These are phyloP conservation scores for Pezicula radicicola DNA, from an alignment of 2,329 filamentous ascomycete genomes.

Conservation along the genomic window DNA sequence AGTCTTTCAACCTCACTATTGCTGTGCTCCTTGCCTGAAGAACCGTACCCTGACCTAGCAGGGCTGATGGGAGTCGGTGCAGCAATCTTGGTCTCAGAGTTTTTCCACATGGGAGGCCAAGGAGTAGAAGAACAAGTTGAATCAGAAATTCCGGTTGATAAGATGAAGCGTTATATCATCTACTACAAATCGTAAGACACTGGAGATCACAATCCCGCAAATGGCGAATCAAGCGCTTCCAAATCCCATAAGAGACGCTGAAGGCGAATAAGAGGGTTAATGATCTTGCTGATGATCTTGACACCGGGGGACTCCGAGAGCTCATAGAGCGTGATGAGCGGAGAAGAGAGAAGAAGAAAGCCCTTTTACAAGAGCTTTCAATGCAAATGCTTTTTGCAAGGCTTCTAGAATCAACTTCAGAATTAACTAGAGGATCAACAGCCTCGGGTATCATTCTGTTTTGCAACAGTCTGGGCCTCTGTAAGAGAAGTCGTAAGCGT, in stretches of 20 bases:
- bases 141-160: slow-evolving; percentile 88
- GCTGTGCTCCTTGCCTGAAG: slow-evolving; percentile 58
- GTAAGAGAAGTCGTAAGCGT: slow-evolving; percentile 76
- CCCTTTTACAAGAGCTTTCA: too few species aligned
- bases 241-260: slow-evolving; percentile 60
- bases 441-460: slow-evolving; percentile 71
- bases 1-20: slow-evolving; percentile 82
- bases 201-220: slow-evolving; percentile 42
- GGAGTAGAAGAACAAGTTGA: slow-evolving; percentile 79
- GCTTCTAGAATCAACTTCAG: too few species aligned
- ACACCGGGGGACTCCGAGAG: slow-evolving; percentile 79
- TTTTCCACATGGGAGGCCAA: slow-evolving; percentile 83
- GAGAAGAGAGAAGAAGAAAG: slow-evolving; percentile 71
- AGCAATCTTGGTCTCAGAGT: slow-evolving; percentile 50
- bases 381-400: too few species aligned
- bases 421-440: too few species aligned
- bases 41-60: slow-evolving; percentile 56
- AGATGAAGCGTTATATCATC: slow-evolving; percentile 95
- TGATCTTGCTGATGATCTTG: slow-evolving; percentile 79
- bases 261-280: slow-evolving; percentile 62
- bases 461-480: slow-evolving; percentile 64
- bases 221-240: slow-evolving; percentile 46
- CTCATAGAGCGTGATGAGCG: slow-evolving; percentile 87
- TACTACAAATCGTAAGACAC: slow-evolving; percentile 95
- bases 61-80: slow-evolving; percentile 73